Evolutionary conservation across 257 asterid genomes (phyloP), one percentile per base, ranked within the genome.

Genomic region (Solanum ossicruentum): DNA sequence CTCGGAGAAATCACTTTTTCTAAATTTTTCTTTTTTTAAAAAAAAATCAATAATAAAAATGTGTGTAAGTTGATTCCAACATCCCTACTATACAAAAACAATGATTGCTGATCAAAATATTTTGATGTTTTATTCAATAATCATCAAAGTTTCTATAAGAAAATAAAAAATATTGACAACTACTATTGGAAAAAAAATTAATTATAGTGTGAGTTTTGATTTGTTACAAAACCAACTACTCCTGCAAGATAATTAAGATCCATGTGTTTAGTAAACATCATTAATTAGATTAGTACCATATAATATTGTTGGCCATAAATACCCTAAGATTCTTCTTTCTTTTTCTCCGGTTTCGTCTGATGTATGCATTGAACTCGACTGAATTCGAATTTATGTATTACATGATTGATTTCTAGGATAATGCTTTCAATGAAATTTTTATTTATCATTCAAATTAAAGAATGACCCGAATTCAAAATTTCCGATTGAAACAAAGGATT

Each of bases 341-440:
- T 18, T 55, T 0, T 17, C 8, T 57, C 2, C 18, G 26, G 0
- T 17, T 57, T 57, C 18, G n/a, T 20, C 1, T 58, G 0, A 20
- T 55, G 16, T 16, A 15, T 3, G 1, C 4, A 58, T 58, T 20
- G 15, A 1, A 6, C 58, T 58, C 1, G 0, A n/a, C 3, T 58
- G 0, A 58, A 58, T 9, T 10, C 0, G 3, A 3, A 20, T 58
- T 57, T 6, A 20, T 12, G 4, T 1, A 20, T 58, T 58, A 0
- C 21, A 58, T 0, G 1, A 0, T 58, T 2, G 4, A 20, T 9
- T 58, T 58, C 0, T 20, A 0, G 3, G 0, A n/a, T 1, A 6
- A 1, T n/a, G 0, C 0, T 58, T 58, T 0, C 0, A 20, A n/a
- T 20, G 15, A 0, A 2, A n/a, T 58, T 20, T 58, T 57, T 1